These are phyloP conservation scores for Aspergillus fumigatus DNA, from an alignment of 2,329 filamentous ascomycete species.

Conservation along the genomic window DNA sequence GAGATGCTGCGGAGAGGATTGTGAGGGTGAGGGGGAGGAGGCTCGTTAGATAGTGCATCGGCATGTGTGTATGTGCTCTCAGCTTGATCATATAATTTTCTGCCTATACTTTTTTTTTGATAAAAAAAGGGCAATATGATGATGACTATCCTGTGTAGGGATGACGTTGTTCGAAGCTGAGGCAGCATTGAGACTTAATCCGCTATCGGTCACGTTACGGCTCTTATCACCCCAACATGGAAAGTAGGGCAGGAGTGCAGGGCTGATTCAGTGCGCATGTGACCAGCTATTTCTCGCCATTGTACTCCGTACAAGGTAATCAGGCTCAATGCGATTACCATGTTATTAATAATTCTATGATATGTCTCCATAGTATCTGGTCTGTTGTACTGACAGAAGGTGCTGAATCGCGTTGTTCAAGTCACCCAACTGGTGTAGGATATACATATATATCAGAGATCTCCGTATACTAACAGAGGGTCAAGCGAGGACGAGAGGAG, in stretches of 20 bases:
- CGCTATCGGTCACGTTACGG: too few species aligned
- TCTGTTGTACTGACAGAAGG: too few species aligned
- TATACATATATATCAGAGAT: neutral
- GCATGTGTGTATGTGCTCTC: neutral
- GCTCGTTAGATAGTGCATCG: constrained; percentile 1
- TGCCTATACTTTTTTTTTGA: neutral
- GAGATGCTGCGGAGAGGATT: constrained; percentile 18
- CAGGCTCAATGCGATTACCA: too few species aligned
- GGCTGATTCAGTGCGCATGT: neutral
- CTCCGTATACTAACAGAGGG: neutral
- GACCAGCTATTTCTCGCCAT: neutral
- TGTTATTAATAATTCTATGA: too few species aligned
- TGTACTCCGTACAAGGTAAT: too few species aligned
- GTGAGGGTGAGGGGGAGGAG: constrained; percentile 6
- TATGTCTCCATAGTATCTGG: too few species aligned
- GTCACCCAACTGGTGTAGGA: too few species aligned
- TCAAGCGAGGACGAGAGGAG: neutral
- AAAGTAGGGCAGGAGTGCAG: neutral
- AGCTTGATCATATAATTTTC: neutral
- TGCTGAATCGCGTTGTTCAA: neutral
- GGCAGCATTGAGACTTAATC: too few species aligned
- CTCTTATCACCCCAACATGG: too few species aligned
- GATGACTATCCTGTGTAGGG: neutral
- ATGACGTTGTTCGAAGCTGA: too few species aligned
- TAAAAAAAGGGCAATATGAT: neutral